A percentile compares a stretch with the other conserved stretches of the same genome.
Evolutionary conservation across 495 filamentous ascomycete genomes (phyloP).

Genomic region (Podospora sp.): DNA sequence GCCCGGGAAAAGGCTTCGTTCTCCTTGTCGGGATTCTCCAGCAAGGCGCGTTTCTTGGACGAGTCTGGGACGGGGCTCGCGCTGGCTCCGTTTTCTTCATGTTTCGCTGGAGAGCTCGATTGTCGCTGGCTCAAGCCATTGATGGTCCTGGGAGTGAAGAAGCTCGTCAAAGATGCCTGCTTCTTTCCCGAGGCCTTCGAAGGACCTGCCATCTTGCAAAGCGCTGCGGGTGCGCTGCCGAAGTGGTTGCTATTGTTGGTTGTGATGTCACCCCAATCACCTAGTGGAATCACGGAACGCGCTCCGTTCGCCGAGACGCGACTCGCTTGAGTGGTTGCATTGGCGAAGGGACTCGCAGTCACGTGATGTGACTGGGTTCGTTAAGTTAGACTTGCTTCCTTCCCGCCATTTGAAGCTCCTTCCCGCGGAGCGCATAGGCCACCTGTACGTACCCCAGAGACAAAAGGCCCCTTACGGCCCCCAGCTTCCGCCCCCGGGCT

Average conservation of each 20-base stretch:
- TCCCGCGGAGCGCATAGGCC: background rate
- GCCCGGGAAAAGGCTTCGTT: constrained; percentile 38
- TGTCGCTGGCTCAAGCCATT: constrained; percentile 34
- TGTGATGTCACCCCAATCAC: constrained; percentile 32
- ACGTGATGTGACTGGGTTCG: constrained; percentile 12
- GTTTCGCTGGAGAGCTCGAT: constrained; percentile 18
- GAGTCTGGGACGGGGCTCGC: constrained; percentile 22
- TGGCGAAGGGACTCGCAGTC: constrained; percentile 6
- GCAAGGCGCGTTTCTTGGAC: constrained; percentile 49
- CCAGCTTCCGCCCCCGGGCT: background rate
- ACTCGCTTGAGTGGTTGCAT: constrained; percentile 20
- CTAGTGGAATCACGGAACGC: background rate
- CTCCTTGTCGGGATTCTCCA: constrained; percentile 44
- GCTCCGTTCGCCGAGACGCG: background rate
- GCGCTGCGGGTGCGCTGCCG: constrained; percentile 4
- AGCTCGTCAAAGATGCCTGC: constrained; percentile 83
- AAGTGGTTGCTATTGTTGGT: background rate
- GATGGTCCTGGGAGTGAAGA: constrained; percentile 71
- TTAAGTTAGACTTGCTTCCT: background rate
- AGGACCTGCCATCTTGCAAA: constrained; percentile 40
- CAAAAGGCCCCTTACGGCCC: background rate
- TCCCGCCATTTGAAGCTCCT: background rate
- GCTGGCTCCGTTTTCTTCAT: constrained; percentile 16
- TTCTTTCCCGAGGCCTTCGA: constrained; percentile 55
- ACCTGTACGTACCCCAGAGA: background rate